Conservation (phyloP, 2,329 filamentous ascomycete genomes). For the Lachnellula hyalina region DNA sequence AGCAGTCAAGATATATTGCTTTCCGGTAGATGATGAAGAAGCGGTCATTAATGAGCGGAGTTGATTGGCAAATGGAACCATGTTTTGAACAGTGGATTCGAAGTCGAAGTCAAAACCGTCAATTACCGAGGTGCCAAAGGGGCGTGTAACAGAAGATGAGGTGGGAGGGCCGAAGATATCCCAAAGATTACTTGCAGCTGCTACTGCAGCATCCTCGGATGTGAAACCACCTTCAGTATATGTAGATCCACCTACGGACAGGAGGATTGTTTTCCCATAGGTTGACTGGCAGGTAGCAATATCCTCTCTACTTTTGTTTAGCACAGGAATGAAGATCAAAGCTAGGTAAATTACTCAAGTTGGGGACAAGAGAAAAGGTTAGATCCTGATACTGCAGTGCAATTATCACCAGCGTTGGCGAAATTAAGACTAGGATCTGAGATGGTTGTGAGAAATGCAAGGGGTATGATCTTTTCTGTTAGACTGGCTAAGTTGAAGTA, state of each 20-base stretch:
- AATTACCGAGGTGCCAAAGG: constrained; percentile 60
- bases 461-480: constrained; percentile 48
- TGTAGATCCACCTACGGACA: constrained; percentile 67
- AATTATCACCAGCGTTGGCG: constrained; percentile 57
- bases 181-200: constrained; percentile 61
- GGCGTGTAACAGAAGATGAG: constrained; percentile 46
- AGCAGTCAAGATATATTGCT: constrained; percentile 55
- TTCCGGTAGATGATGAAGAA: constrained; percentile 36
- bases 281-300: constrained; percentile 55
- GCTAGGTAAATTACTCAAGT: constrained; percentile 49
- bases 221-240: constrained; percentile 65
- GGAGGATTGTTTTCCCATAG: constrained; percentile 63
- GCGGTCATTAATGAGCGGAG: constrained; percentile 51
- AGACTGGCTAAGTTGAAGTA: neutral
- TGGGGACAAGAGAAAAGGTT: constrained; percentile 56
- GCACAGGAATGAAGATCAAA: neutral
- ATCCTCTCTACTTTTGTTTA: constrained; percentile 33
- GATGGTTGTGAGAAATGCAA: constrained; percentile 59
- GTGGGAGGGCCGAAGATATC: constrained; percentile 59
- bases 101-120: constrained; percentile 78
- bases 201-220: constrained; percentile 44
- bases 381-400: constrained; percentile 53
- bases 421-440: constrained; percentile 55
- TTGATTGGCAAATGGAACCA: constrained; percentile 53
- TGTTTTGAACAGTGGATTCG: constrained; percentile 53